Evolutionary conservation across 2,329 filamentous ascomycete genomes (phyloP).

Genomic region (Paracamarosporium sp.): DNA sequence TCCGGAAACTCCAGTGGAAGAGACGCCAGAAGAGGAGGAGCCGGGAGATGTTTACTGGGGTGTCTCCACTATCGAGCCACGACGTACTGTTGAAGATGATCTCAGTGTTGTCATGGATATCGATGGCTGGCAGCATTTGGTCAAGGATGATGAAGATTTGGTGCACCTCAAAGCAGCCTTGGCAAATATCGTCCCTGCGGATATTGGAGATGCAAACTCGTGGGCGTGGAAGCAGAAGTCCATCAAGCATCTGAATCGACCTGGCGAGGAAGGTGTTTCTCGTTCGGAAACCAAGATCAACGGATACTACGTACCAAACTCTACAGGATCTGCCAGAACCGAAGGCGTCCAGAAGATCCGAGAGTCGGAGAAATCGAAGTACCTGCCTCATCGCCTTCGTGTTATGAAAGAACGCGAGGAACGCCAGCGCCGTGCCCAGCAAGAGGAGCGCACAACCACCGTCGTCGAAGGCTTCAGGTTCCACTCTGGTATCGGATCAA

Average conservation of each 20-base stretch:
- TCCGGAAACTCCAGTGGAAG: conserved; percentile 38
- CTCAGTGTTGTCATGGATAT: conserved; percentile 69
- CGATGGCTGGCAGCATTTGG: conserved; percentile 71
- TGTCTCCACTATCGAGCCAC: conserved; percentile 65
- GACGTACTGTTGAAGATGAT: conserved; percentile 72
- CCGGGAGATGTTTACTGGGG: conserved; percentile 64
- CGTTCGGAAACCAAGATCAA: conserved; percentile 62
- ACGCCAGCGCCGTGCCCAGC: conserved; percentile 77
- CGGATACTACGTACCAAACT: conserved; percentile 83
- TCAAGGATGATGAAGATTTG: conserved; percentile 75
- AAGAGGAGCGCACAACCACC: conserved; percentile 57
- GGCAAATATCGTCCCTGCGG: conserved; percentile 52
- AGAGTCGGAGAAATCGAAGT: conserved; percentile 97
- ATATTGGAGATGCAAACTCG: conserved; percentile 64
- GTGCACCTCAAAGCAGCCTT: conserved; percentile 62
- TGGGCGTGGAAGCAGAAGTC: conserved; percentile 78
- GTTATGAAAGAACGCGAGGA: conserved; percentile 91
- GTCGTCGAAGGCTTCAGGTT: conserved; percentile 60
- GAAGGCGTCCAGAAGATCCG: conserved; percentile 95
- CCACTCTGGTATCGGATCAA: conserved; percentile 74
- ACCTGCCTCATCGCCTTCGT: conserved; percentile 95
- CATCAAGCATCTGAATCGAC: conserved; percentile 71
- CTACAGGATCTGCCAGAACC: conserved; percentile 84
- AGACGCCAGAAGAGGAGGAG: conserved; percentile 44
- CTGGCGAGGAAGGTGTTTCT: conserved; percentile 61